These are phyloP conservation scores for Wallacemonas sp. DNA, from an alignment of 208 protist genomes.

Conservation along the genomic window DNA sequence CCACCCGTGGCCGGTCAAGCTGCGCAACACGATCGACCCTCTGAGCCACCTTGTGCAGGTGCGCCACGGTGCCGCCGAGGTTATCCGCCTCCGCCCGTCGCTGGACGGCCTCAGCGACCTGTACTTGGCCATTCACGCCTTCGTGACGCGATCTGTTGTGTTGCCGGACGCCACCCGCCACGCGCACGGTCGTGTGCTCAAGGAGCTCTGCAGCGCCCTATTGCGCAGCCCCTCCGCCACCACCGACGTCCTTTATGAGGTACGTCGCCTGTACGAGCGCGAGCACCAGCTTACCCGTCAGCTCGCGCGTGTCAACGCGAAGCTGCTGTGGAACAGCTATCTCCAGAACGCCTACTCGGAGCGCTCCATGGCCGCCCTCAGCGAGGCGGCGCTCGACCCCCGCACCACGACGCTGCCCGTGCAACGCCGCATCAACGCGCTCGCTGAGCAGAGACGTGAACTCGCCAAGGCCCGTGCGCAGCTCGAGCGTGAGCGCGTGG, in stretches of 20 bases:
- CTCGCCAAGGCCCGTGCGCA: conserved; percentile 34
- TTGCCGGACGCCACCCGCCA: conserved; percentile 51
- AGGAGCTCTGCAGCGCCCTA: conserved; percentile 50
- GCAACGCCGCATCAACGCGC: conserved; percentile 48
- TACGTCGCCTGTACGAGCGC: conserved; percentile 54
- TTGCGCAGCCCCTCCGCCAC: conserved; percentile 49
- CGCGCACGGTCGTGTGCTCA: conserved; percentile 35
- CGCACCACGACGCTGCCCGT: conserved; percentile 60
- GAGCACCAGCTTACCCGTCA: conserved; percentile 43
- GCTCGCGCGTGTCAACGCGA: conserved; percentile 52
- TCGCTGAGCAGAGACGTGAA: conserved; percentile 45
- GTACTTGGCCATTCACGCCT: conserved; percentile 65
- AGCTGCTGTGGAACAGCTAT: conserved; percentile 62
- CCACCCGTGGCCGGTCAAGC: conserved; percentile 83
- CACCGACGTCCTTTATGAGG: conserved; percentile 61
- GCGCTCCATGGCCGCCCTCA: conserved; percentile 59
- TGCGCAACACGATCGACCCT: conserved; percentile 83
- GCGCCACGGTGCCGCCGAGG: conserved; percentile 61
- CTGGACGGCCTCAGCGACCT: conserved; percentile 61
- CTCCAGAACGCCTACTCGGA: conserved; percentile 62
- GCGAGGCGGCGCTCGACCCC: conserved; percentile 58
- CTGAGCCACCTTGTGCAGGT: conserved; percentile 63
- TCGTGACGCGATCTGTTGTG: conserved; percentile 37
- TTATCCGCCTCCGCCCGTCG: conserved; percentile 59
- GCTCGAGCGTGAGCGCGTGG: conserved; percentile 52